These are phyloP conservation scores for Penicillium egyptiacum DNA, from an alignment of 495 filamentous ascomycete species.

Conservation along the genomic window DNA sequence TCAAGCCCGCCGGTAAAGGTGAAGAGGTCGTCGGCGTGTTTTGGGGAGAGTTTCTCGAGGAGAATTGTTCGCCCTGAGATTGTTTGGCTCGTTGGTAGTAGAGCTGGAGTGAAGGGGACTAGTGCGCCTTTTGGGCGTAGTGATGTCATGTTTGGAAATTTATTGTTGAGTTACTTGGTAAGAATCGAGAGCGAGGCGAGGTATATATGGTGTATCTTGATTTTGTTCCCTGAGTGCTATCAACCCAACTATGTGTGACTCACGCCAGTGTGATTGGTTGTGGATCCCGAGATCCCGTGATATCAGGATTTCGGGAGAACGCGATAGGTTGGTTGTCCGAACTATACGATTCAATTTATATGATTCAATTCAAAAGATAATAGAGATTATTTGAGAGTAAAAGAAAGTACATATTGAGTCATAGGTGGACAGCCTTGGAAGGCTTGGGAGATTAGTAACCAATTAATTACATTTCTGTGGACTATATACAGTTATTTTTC, in stretches of 20 bases:
- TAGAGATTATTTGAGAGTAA: neutral
- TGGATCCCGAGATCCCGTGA: slow-evolving; percentile 7
- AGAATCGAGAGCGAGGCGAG: neutral
- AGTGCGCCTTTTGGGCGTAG: slow-evolving; percentile 24
- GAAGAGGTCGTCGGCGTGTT: slow-evolving; percentile 44
- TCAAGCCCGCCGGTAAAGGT: slow-evolving; percentile 35
- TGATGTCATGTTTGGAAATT: slow-evolving; percentile 1
- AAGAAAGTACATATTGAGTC: neutral
- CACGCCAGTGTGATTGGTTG: slow-evolving; percentile 4
- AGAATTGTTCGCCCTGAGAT: slow-evolving; percentile 38
- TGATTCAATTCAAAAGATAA: neutral
- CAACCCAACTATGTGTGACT: neutral
- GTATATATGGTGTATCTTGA: neutral
- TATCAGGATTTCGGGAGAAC: neutral
- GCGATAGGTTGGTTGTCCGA: slow-evolving; percentile 2
- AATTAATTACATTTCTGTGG: neutral
- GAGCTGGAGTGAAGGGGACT: slow-evolving; percentile 22
- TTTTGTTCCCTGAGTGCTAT: neutral
- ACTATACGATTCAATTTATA: neutral
- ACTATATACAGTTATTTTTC: neutral
- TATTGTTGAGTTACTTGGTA: neutral
- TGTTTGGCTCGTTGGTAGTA: slow-evolving; percentile 20
- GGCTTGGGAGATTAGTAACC: neutral
- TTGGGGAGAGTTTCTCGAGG: slow-evolving; percentile 35
- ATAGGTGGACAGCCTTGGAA: neutral